phyloP scores from a whole-genome alignment of 371 early-diverging fungal genomes.

The Lichtheimia corymbifera region DNA sequence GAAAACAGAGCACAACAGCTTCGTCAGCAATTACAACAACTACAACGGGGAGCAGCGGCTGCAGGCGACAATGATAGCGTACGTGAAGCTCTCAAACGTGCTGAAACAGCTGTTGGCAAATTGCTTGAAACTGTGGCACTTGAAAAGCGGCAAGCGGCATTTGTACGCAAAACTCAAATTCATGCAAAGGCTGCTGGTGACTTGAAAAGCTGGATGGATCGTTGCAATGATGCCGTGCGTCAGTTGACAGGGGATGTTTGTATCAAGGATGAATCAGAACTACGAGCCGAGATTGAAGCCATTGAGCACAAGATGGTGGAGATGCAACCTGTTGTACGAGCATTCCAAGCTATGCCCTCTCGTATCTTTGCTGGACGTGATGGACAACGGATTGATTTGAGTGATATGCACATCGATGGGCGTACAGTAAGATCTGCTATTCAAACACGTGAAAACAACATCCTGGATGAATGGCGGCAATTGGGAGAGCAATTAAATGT shows the following conservation, averaged over 20 bases:
- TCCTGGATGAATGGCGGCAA: constrained; percentile 39
- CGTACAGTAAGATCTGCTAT: constrained; percentile 27
- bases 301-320: constrained; percentile 37
- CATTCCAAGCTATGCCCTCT: constrained; percentile 39
- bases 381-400: constrained; percentile 22
- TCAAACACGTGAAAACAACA: constrained; percentile 23
- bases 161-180: constrained; percentile 36
- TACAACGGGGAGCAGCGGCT: constrained; percentile 21
- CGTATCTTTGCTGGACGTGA: constrained; percentile 32
- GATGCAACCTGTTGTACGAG: constrained; percentile 39
- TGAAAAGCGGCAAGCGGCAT: constrained; percentile 44
- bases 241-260: constrained; percentile 41
- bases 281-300: constrained; percentile 34
- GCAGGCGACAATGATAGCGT: constrained; percentile 9
- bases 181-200: constrained; percentile 49
- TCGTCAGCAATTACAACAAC: constrained; percentile 19
- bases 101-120: constrained; percentile 27
- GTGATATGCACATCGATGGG: constrained; percentile 26
- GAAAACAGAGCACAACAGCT: constrained; percentile 24
- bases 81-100: constrained; percentile 22
- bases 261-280: constrained; percentile 40
- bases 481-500: constrained; percentile 29
- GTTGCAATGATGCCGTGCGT: constrained; percentile 38
- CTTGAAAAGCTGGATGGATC: constrained; percentile 44
- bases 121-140: constrained; percentile 22